These are phyloP conservation scores for Triticum turgidum DNA, from an alignment of 176 grass and related monocot genomes.

Conservation along the genomic window DNA sequence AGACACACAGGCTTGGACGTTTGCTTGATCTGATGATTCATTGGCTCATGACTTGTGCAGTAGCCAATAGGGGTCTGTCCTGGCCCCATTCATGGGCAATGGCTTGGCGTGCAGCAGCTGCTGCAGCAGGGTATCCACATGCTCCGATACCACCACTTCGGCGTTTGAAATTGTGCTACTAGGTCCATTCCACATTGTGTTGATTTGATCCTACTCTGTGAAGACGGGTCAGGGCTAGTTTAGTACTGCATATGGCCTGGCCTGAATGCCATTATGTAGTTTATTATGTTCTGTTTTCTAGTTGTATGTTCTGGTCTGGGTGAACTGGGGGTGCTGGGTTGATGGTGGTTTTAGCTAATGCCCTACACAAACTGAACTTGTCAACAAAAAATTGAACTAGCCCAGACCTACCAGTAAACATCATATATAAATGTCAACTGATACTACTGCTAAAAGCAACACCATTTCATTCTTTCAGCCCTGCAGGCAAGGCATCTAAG, in stretches of 20 bases:
- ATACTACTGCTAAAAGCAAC: slow-evolving; percentile 1
- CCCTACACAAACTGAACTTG: not conserved
- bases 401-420: not conserved
- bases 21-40: slow-evolving; percentile 29
- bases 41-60: not conserved
- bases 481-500: not conserved
- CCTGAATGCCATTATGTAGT: not conserved
- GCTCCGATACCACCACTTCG: not conserved
- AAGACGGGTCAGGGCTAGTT: not conserved
- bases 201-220: slow-evolving; percentile 4
- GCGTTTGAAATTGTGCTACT: not conserved
- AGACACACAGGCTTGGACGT: not conserved
- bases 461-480: not conserved
- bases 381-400: too few relatives aligned
- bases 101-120: not conserved
- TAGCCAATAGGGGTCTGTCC: not conserved
- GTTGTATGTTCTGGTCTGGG: not conserved
- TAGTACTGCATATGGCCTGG: too few relatives aligned
- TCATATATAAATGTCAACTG: not conserved
- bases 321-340: not conserved
- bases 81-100: slow-evolving; percentile 2
- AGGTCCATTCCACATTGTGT: not conserved
- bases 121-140: slow-evolving; percentile 14
- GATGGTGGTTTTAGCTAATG: not conserved
- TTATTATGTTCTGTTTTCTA: not conserved